Evolutionary conservation across 2,329 filamentous ascomycete species (phyloP), one percentile per base, ranked within the genome.

Genomic region (Neopestalotiopsis clavispora): DNA sequence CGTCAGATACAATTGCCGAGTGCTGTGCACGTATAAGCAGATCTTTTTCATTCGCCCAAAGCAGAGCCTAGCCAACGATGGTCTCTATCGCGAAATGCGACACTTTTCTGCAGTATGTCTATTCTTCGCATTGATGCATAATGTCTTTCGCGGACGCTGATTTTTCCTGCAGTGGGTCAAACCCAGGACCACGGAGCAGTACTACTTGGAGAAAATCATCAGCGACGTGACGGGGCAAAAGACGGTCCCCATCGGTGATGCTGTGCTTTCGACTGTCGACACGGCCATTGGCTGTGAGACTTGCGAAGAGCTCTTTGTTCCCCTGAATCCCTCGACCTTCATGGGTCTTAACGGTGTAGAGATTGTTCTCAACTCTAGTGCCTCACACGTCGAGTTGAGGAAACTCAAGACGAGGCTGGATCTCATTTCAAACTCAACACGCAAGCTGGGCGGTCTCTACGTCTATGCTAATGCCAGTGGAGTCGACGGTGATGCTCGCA

Each of bases 31-130:
- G 65, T 87, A 94, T 72, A 86, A 88, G 65, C 89, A 90, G 79
- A 90, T 95, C 23, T 80, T 94, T 20, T 83, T 91, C 69, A 91
- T 96, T 68, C 84, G 92, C 12, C 92, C 92, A 0, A 94, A 94
- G 79, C 84, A 93, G 71, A 90, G 84, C 74, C 85, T 94, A 5
- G 91, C 91, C 62, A 91, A 92, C 70, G 90, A 93, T 77, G 92
- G 91, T 1, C 92, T 90, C 72, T 74, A 88, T 75, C 79, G 87
- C 34, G 89, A 91, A 75, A 85, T 85, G 80, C 79, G 88, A 17
- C 85, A 89, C 77, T 93, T 52, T 20, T 52, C 45, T 9, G 45
- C 45, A 2, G 45, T 52, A 52, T 7, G 45, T 52, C 1, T 92
- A 2, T 23, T 52, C 4, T 23, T 10, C 5, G 6, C 17, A 52